Conservation (phyloP, 2,329 filamentous ascomycete genomes). For the Lizonia empirigonia region DNA sequence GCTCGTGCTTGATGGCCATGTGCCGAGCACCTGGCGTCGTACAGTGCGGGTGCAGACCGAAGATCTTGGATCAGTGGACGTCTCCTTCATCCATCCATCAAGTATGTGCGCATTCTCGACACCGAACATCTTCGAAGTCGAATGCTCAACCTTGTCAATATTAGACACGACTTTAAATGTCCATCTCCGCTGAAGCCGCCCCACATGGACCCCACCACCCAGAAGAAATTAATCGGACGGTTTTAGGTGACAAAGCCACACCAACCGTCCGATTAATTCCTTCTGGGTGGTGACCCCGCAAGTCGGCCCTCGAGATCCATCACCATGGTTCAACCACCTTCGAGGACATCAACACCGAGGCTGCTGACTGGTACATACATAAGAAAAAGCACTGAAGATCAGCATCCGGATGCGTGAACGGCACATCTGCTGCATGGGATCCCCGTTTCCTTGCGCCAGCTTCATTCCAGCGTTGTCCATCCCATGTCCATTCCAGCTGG, state of each 20-base stretch:
- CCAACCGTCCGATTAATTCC: too few species aligned
- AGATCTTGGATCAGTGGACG: neutral
- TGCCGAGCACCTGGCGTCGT: neutral
- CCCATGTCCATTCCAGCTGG: slow-evolving; percentile 14
- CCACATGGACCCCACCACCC: slow-evolving; percentile 14
- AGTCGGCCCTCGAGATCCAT: neutral
- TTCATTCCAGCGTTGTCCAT: slow-evolving; percentile 13
- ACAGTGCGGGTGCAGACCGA: neutral
- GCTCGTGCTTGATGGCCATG: neutral
- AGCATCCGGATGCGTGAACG: neutral
- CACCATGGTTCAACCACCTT: slow-evolving; percentile 3
- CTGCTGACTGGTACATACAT: slow-evolving; percentile 1
- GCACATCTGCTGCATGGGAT: slow-evolving; percentile 1
- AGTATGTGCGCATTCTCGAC: neutral
- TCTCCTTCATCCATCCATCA: neutral
- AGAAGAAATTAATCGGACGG: too few species aligned
- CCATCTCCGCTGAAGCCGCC: neutral
- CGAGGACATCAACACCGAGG: neutral
- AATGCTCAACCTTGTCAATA: neutral
- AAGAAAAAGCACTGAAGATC: neutral
- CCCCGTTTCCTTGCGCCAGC: slow-evolving; percentile 20
- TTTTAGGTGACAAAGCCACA: too few species aligned
- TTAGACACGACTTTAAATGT: too few species aligned
- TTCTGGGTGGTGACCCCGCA: too few species aligned
- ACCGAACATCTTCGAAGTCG: too few species aligned